phyloP scores from a whole-genome alignment of 2,329 filamentous ascomycete species.

The Microcyclospora pomicola region DNA sequence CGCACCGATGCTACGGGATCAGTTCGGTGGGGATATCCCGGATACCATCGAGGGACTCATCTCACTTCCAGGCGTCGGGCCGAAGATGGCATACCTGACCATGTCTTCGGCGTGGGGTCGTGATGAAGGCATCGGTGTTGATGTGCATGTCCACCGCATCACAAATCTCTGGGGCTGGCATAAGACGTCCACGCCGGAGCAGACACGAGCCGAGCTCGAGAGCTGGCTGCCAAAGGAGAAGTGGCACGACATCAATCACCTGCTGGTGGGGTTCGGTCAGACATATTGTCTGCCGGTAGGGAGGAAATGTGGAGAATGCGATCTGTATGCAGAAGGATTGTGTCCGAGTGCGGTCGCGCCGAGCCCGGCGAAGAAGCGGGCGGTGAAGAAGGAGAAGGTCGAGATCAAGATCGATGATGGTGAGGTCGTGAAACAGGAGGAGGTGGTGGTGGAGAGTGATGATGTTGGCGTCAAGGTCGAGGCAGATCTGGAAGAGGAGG shows the following conservation, averaged over 20 bases:
- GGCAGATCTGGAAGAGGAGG: constrained; percentile 15
- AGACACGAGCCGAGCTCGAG: constrained; percentile 62
- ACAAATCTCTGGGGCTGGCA: constrained; percentile 93
- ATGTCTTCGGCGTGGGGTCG: constrained; percentile 62
- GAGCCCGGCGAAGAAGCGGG: constrained; percentile 36
- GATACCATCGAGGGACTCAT: constrained; percentile 61
- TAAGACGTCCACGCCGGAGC: constrained; percentile 65
- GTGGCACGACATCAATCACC: constrained; percentile 85
- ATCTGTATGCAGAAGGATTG: constrained; percentile 58
- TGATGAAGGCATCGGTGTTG: constrained; percentile 72
- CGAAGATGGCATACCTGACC: constrained; percentile 89
- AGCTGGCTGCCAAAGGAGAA: constrained; percentile 69
- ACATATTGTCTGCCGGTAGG: constrained; percentile 71
- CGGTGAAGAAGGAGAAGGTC: constrained; percentile 23
- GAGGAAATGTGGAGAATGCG: constrained; percentile 71
- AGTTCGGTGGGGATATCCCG: constrained; percentile 64
- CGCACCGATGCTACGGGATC: constrained; percentile 57
- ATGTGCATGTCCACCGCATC: constrained; percentile 90
- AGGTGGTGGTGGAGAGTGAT: constrained; percentile 17
- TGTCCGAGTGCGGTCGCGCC: constrained; percentile 43
- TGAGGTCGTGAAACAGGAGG: constrained; percentile 13
- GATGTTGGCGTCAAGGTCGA: constrained; percentile 16
- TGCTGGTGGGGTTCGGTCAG: constrained; percentile 81
- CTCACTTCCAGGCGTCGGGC: constrained; percentile 71
- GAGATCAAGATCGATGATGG: constrained; percentile 18